A percentile compares a stretch with the other conserved stretches of the same genome.
phyloP scores from a whole-genome alignment of 768 basidiomycete genomes.

The Mycena galericulata region DNA sequence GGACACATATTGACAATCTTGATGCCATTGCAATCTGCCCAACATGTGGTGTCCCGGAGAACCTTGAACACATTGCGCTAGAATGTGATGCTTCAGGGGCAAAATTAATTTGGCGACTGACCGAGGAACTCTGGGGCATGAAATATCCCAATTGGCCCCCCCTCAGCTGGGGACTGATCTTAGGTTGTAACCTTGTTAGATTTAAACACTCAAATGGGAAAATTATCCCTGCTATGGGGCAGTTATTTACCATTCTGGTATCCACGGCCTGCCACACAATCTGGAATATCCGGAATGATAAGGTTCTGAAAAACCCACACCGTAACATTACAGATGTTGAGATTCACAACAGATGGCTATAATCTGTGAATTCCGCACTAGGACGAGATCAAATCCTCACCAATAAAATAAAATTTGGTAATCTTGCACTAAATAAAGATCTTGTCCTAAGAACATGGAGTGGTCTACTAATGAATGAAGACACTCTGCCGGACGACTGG shows the following conservation, averaged over 20 bases:
- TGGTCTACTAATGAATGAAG: neutral
- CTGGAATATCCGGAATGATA: conserved; percentile 6
- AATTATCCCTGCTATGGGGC: neutral
- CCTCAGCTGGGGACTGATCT: neutral
- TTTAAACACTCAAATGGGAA: conserved; percentile 6
- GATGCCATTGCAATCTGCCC: neutral
- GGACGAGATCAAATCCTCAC: no score
- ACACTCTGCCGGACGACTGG: neutral
- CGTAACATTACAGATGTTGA: neutral
- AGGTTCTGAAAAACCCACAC: neutral
- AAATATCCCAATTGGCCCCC: neutral
- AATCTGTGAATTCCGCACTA: neutral
- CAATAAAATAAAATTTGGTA: no score
- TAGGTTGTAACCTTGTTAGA: neutral
- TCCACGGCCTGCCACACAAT: neutral
- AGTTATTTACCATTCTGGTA: neutral
- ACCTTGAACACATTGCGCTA: conserved; percentile 30
- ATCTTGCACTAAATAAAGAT: no score
- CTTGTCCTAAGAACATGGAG: neutral
- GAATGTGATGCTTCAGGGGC: neutral
- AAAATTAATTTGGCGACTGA: conserved; percentile 6
- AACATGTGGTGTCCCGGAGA: conserved; percentile 12
- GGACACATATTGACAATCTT: conserved; percentile 21
- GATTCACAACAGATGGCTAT: neutral
- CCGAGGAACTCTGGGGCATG: neutral